Evolutionary conservation across 2,329 filamentous ascomycete genomes (phyloP).

Genomic region (Penicillium psychrosexuale): DNA sequence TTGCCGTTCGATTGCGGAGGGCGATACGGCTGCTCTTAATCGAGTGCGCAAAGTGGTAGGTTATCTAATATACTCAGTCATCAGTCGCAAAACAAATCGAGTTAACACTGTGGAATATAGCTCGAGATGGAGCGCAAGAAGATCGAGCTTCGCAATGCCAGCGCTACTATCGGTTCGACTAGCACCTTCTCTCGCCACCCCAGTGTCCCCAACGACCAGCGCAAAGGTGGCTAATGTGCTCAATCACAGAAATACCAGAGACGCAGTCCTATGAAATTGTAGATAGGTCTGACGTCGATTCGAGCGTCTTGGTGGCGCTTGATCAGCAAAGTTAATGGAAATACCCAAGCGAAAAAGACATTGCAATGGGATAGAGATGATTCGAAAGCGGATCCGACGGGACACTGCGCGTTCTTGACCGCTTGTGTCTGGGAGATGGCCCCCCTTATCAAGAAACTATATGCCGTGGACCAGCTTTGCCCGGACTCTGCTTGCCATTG

Average conservation of each 20-base stretch:
- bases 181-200: conserved; percentile 27
- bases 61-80: conserved; percentile 12
- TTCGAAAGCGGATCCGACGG: neutral
- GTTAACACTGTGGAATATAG: conserved; percentile 21
- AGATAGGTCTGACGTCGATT: conserved; percentile 6
- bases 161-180: conserved; percentile 36
- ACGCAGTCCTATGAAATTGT: neutral
- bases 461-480: neutral
- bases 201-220: conserved; percentile 17
- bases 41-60: conserved; percentile 50
- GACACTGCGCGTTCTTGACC: neutral
- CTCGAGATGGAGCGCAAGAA: conserved; percentile 51
- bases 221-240: conserved; percentile 22
- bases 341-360: conserved; percentile 14
- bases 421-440: neutral
- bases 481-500: neutral
- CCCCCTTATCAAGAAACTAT: neutral
- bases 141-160: conserved; percentile 44
- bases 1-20: conserved; percentile 44
- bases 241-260: neutral
- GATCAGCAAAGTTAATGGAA: conserved; percentile 14
- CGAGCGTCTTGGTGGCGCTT: conserved; percentile 55
- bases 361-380: conserved; percentile 4
- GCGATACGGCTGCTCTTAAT: conserved; percentile 42
- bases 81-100: neutral